phyloP scores from a whole-genome alignment of 495 filamentous ascomycete genomes.

The Bryoglossum gracile region DNA sequence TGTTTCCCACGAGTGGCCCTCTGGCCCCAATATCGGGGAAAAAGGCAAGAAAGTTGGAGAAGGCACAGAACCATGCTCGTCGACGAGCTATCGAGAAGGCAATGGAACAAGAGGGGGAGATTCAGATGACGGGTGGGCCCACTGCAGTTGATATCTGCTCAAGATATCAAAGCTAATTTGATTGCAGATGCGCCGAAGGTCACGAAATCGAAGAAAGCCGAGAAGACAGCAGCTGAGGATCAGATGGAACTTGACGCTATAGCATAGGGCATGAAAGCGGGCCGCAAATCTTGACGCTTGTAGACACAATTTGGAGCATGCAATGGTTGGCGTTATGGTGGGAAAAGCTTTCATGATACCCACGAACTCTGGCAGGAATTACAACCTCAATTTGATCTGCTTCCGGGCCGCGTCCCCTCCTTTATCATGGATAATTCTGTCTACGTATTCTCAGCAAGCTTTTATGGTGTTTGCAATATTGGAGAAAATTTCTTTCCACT shows the following conservation, averaged over 20 bases:
- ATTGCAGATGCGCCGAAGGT: conserved; percentile 20
- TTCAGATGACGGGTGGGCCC: conserved; percentile 24
- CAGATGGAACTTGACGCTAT: conserved; percentile 20
- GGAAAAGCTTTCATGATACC: too few relatives aligned
- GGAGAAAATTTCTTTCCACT: too few relatives aligned
- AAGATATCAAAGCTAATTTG: background rate
- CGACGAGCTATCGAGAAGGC: conserved; percentile 22
- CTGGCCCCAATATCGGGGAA: conserved; percentile 24
- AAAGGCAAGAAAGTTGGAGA: conserved; percentile 26
- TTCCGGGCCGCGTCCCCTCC: too few relatives aligned
- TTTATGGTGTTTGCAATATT: too few relatives aligned
- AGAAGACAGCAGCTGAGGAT: background rate
- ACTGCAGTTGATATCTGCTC: background rate
- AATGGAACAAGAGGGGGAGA: conserved; percentile 23
- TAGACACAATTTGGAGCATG: too few relatives aligned
- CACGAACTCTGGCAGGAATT: too few relatives aligned
- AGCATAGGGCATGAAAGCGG: too few relatives aligned
- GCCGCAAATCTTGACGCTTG: too few relatives aligned
- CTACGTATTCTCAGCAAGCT: too few relatives aligned
- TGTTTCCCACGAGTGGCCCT: conserved; percentile 23
- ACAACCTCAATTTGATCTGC: too few relatives aligned
- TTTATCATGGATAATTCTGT: too few relatives aligned
- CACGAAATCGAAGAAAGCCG: conserved; percentile 15
- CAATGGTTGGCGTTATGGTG: too few relatives aligned
- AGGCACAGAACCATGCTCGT: conserved; percentile 21